These are phyloP conservation scores for Ilex asprella DNA, from an alignment of 257 asterid genomes.

Conservation along the genomic window DNA sequence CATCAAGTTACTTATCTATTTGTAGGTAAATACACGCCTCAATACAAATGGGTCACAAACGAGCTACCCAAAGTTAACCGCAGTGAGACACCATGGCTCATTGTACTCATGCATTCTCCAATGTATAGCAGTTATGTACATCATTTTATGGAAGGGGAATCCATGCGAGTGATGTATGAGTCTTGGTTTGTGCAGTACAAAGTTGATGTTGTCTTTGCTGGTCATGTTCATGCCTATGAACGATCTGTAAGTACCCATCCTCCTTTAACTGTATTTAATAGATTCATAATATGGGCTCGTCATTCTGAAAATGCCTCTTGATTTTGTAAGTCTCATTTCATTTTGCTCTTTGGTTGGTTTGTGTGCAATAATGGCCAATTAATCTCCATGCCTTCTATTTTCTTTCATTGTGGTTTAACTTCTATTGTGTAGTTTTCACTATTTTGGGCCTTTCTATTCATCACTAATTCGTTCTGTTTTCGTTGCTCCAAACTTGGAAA, in stretches of 20 bases:
- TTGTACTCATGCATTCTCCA: slow-evolving; percentile 52
- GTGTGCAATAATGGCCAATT: too few species aligned
- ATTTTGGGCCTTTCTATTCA: too few species aligned
- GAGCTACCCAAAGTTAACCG: slow-evolving; percentile 54
- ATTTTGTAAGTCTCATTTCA: too few species aligned
- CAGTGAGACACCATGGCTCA: slow-evolving; percentile 63
- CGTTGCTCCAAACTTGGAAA: too few species aligned
- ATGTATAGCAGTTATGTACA: slow-evolving; percentile 46
- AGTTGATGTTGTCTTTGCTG: slow-evolving; percentile 60
- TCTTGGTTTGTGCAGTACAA: slow-evolving; percentile 45
- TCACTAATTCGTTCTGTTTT: too few species aligned
- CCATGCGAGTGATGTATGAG: slow-evolving; percentile 56
- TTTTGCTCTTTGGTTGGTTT: too few species aligned
- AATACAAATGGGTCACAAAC: slow-evolving; percentile 39
- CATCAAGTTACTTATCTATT: background rate
- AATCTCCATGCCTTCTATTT: too few species aligned
- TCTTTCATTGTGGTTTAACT: too few species aligned
- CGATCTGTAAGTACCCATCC: slow-evolving; percentile 37
- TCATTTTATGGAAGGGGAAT: slow-evolving; percentile 73
- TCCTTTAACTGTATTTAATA: background rate
- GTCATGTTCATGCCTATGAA: slow-evolving; percentile 65
- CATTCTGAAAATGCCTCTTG: too few species aligned
- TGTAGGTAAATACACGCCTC: slow-evolving; percentile 56
- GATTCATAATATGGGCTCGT: too few species aligned
- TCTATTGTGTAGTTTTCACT: too few species aligned